Conservation (phyloP, 495 filamentous ascomycete species). For the Oidiodendron maius region DNA sequence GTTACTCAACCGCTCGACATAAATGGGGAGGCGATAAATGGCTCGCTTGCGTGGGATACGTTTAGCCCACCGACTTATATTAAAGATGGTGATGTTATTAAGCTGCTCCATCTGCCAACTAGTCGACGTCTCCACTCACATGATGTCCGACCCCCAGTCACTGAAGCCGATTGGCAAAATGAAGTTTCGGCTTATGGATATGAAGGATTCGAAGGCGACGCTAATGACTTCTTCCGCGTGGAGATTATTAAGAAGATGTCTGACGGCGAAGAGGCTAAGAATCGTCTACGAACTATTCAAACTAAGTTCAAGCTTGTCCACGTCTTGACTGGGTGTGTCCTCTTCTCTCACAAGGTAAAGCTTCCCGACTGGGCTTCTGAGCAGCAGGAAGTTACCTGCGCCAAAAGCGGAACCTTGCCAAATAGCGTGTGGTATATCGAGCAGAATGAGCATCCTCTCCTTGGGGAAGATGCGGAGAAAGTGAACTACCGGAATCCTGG, state of each 20-base stretch:
- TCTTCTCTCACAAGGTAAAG: slow-evolving; percentile 98
- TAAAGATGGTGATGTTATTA: slow-evolving; percentile 72
- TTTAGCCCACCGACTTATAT: slow-evolving; percentile 60
- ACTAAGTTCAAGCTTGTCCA: slow-evolving; percentile 95
- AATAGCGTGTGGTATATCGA: slow-evolving; percentile 98
- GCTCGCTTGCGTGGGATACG: slow-evolving; percentile 78
- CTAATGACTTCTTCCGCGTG: slow-evolving; percentile 90
- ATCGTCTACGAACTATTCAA: slow-evolving; percentile 85
- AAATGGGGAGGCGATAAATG: slow-evolving; percentile 68
- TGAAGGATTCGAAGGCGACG: slow-evolving; percentile 93
- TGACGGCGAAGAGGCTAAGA: slow-evolving; percentile 67
- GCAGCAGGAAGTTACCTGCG: slow-evolving; percentile 97
- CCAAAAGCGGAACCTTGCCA: slow-evolving; percentile 83
- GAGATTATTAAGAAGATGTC: slow-evolving; percentile 93
- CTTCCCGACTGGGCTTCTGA: slow-evolving; percentile 95
- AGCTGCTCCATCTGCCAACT: slow-evolving; percentile 76
- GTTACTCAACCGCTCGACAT: slow-evolving; percentile 82
- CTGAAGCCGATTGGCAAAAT: slow-evolving; percentile 97
- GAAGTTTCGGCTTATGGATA: slow-evolving; percentile 98
- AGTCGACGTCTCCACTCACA: slow-evolving; percentile 91
- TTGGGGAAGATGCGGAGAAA: slow-evolving; percentile 72
- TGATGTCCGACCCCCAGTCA: slow-evolving; percentile 93
- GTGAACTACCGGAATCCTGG: slow-evolving; percentile 94
- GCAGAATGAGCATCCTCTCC: slow-evolving; percentile 72
- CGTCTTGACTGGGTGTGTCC: slow-evolving; percentile 91